phyloP scores from a whole-genome alignment of 2,329 filamentous ascomycete species.

The Ophiostoma perfectum region DNA sequence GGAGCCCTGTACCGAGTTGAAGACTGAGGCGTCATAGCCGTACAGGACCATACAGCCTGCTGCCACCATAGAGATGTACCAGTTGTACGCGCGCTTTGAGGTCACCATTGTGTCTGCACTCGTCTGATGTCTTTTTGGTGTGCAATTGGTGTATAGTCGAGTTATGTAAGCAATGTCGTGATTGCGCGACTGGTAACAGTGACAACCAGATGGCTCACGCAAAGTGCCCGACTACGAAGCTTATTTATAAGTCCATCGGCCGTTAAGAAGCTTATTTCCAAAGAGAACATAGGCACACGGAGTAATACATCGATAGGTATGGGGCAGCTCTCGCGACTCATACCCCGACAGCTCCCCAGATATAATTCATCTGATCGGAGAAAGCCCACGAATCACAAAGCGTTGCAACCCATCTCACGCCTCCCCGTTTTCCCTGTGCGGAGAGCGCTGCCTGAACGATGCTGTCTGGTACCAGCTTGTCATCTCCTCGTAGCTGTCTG shows the following conservation, averaged over 20 bases:
- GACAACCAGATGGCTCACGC: background rate
- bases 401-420: background rate
- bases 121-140: background rate
- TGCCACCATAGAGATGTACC: conserved; percentile 59
- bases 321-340: background rate
- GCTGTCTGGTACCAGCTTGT: background rate
- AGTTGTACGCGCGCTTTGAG: conserved; percentile 31
- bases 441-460: background rate
- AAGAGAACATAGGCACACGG: background rate
- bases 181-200: background rate
- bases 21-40: conserved; percentile 69
- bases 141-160: background rate
- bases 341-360: background rate
- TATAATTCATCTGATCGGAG: background rate
- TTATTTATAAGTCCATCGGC: background rate
- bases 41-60: conserved; percentile 71
- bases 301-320: background rate
- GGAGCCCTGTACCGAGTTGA: conserved; percentile 65
- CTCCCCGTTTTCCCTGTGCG: background rate
- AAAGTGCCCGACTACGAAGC: background rate
- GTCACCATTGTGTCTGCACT: background rate
- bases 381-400: conserved; percentile 7
- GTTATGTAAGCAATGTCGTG: background rate
- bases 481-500: background rate
- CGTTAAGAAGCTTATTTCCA: background rate